phyloP scores from a whole-genome alignment of 192 early-diverging fungal species.

The Coemansia furcata region DNA sequence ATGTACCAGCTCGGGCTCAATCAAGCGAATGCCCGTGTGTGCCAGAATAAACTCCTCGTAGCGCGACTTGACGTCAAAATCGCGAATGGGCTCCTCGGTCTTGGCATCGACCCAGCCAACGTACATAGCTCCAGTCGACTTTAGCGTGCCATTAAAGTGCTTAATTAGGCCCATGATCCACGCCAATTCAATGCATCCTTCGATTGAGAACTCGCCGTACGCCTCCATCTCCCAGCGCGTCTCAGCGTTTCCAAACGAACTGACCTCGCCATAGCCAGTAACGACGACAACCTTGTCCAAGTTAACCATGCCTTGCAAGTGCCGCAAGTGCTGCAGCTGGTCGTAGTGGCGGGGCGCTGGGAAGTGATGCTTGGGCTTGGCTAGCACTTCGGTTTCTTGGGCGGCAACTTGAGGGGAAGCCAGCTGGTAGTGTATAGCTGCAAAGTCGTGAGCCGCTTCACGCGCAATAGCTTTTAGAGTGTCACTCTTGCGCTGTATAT shows the following conservation, averaged over 20 bases:
- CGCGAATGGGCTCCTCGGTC: conserved; percentile 80
- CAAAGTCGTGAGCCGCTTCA: conserved; percentile 1
- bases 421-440: background rate
- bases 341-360: conserved; percentile 66
- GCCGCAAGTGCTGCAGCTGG: conserved; percentile 61
- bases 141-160: conserved; percentile 61
- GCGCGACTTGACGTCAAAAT: conserved; percentile 82
- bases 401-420: background rate
- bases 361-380: conserved; percentile 85
- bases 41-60: conserved; percentile 87
- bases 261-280: conserved; percentile 93
- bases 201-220: conserved; percentile 55
- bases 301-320: conserved; percentile 77
- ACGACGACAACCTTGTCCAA: conserved; percentile 90
- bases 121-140: conserved; percentile 7
- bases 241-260: conserved; percentile 83
- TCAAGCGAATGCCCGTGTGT: conserved; percentile 59
- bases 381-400: conserved; percentile 51
- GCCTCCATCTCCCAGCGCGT: conserved; percentile 98
- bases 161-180: conserved; percentile 97
- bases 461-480: background rate
- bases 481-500: background rate
- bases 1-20: conserved; percentile 83
- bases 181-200: conserved; percentile 90
- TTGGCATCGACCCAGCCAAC: conserved; percentile 89